Evolutionary conservation across 106 monocot genomes (phyloP), one percentile per base, ranked within the genome.

Genomic region (Hemerocallis citrina): DNA sequence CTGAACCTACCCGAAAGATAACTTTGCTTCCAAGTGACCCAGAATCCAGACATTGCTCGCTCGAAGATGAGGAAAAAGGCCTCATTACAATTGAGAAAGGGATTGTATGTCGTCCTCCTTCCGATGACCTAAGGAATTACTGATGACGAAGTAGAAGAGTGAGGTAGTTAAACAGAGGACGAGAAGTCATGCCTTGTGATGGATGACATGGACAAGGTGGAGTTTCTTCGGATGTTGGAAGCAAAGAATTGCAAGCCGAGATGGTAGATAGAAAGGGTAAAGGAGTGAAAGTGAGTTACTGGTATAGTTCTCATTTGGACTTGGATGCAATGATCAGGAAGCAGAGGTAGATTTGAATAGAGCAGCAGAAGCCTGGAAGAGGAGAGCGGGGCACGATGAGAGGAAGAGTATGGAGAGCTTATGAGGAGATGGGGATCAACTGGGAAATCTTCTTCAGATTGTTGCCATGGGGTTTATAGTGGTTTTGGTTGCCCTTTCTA

Each of bases 71-170:
- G 25, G 76, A 68, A 27, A 63, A 19, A 3, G 75, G 52, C 16
- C 76, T 60, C 72, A 81, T 76, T 42, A 81, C 81, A 2, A 67
- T 76, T 8, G 76, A 81, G 71, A 75, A 71, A 48, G 71, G 70
- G 7, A 59, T 35, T 11, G 40, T 68, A 15, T 27, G 40, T 13
- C 9, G 68, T n/a, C 68, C 73, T 7, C 72, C 62, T 7, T 73
- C 73, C n/a, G 68, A 71, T 30, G 34, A 31, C 6, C 37, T 64
- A 25, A 23, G 55, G 14, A 61, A 74, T 65, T 67, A 40, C 20
- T n/a, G n/a, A n/a, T n/a, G 62, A 65, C 17, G 74, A 66, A 4
- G 74, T 58, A n/a, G 64, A 68, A 28, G 79, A 54, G 12, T 35
- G 40, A 19, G 38, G 20, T 4, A 27, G 25, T 24, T 60, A 24